Percentiles rank a stretch among this genome's conserved stretches.
phyloP scores from a whole-genome alignment of 169 alveolate genomes.

The Plasmodium yoelii region DNA sequence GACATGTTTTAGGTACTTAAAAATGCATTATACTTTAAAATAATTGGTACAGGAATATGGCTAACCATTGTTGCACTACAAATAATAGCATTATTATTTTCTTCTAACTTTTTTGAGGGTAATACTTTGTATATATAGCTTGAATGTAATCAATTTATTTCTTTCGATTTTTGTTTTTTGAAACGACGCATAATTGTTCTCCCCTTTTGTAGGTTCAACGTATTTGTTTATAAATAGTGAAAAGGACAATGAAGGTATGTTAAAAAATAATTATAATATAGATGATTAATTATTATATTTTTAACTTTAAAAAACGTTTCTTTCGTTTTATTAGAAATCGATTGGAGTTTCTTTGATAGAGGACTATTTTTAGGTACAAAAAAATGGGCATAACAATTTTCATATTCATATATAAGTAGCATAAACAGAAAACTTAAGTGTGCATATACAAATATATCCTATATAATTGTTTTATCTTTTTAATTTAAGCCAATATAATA shows the following conservation, averaged over 20 bases:
- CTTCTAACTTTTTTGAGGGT: slow-evolving; percentile 63
- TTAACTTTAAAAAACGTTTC: not conserved
- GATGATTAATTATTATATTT: not conserved
- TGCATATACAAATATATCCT: slow-evolving; percentile 1
- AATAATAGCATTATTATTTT: slow-evolving; percentile 27
- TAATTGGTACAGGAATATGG: slow-evolving; percentile 41
- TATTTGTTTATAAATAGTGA: slow-evolving; percentile 34
- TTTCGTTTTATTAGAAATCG: slow-evolving; percentile 11
- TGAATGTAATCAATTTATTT: too few species aligned
- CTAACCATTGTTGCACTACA: slow-evolving; percentile 21
- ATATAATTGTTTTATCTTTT: not conserved
- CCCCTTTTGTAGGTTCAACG: slow-evolving; percentile 37
- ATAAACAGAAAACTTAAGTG: not conserved
- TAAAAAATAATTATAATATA: not conserved
- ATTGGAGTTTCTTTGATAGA: slow-evolving; percentile 34
- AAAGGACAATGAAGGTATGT: slow-evolving; percentile 23
- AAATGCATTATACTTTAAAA: not conserved
- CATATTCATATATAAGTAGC: too few species aligned
- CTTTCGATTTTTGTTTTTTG: too few species aligned
- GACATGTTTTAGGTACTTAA: not conserved
- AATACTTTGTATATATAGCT: not conserved
- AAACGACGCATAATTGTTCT: not conserved
- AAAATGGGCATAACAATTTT: not conserved
- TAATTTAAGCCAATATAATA: slow-evolving; percentile 28
- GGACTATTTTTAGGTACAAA: slow-evolving; percentile 63